Evolutionary conservation across 345 rosid genomes (phyloP), one percentile per base, ranked within the genome.

Genomic region (Rhodamnia argentea): DNA sequence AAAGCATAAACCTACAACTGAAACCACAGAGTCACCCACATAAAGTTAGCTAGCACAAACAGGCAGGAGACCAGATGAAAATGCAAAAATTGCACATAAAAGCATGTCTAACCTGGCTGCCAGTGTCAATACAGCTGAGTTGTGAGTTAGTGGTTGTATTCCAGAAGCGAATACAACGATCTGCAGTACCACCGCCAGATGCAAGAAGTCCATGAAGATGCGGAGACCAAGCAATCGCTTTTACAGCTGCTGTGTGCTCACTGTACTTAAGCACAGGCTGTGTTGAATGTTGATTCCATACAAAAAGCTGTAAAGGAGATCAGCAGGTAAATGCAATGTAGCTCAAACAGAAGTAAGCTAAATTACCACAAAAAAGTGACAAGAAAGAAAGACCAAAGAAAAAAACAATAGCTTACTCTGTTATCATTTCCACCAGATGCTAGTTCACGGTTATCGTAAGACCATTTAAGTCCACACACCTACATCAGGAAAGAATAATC

Each of bases 181-280:
- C 99, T 84, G 98, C 98, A 56, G 99, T 96, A 84, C 99, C 99
- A 44, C 99, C 99, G 42, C 99, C 99, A 10, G 99, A 98, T 75
- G 99, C 99, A 88, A 98, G 98, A 88, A 98, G 95, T 83, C 99
- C 99, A 58, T 95, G 93, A 83, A 96, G 95, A 93, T 96, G 99
- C 2, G 99, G 99, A 18, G 99, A 98, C 99, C 99, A 98, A 3
- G 99, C 98, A 90, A 98, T 98, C 86, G 99, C 99, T 92, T 98
- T 98, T 47, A 98, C 99, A 53, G 99, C 99, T 47, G 99, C 99
- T 58, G 97, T 92, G 90, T 98, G 99, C 85, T 94, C 99, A 87
- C 96, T 91, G 91, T 92, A 98, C 91, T 93, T 98, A 86, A 96
- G 87, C 55, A 96, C 92, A 52, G 99, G 99, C 62, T 98, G 98